phyloP scores from a whole-genome alignment of 345 rosid species.

The Lenwebbia sp. region DNA sequence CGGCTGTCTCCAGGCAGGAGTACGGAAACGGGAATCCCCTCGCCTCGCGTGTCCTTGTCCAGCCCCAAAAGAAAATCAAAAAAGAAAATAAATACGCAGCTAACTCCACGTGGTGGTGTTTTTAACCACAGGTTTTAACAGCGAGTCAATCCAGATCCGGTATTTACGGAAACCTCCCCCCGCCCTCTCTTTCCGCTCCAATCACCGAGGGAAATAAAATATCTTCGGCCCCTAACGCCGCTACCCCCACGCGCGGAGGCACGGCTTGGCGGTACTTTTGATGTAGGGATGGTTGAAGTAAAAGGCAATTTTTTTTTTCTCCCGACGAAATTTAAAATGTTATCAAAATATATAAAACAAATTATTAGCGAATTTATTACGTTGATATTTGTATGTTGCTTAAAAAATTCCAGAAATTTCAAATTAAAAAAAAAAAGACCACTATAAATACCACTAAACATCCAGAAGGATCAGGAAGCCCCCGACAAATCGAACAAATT shows the following conservation, averaged over 20 bases:
- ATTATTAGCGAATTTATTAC: too few relatives aligned
- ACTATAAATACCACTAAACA: too few relatives aligned
- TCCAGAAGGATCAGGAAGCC: too few relatives aligned
- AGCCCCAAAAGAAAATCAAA: not conserved
- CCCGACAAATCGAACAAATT: too few relatives aligned
- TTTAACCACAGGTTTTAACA: constrained; percentile 1
- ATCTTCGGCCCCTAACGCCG: not conserved
- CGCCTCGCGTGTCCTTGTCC: not conserved
- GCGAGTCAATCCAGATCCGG: constrained; percentile 8
- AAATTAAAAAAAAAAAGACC: not conserved
- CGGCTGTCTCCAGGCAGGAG: constrained; percentile 13
- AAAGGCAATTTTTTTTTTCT: not conserved
- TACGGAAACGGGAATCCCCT: constrained; percentile 10
- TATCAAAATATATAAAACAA: not conserved
- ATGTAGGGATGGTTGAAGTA: not conserved
- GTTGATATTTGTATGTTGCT: too few relatives aligned
- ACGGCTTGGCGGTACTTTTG: not conserved
- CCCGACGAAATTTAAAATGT: not conserved
- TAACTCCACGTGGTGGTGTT: constrained; percentile 28
- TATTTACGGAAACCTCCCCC: constrained; percentile 10
- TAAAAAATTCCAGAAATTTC: not conserved
- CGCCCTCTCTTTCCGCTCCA: not conserved
- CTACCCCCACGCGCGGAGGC: not conserved
- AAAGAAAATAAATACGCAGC: not conserved
- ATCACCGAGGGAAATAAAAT: not conserved